Base-by-base conservation (phyloP, 208 protist species). In the Strigomonas culicis region DNA sequence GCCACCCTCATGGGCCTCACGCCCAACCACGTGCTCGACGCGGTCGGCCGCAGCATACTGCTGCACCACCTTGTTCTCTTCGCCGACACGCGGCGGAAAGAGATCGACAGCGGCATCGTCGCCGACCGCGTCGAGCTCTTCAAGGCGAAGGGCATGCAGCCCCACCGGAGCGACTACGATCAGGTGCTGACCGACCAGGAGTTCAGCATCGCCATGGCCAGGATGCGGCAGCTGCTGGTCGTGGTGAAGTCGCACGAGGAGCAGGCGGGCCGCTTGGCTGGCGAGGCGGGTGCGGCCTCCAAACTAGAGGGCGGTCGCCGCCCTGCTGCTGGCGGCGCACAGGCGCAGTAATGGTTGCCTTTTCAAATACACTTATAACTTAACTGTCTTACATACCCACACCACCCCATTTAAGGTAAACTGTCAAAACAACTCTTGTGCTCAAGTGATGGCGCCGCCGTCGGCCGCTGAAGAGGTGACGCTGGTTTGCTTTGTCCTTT, bases 41-140 rank as follows among this genome's bases (percentile, higher is more conserved):
- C 88, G 22, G 75, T 94, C 30, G 88, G 84, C n/a, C 81, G 88
- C 30, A 87, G 82, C 47, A 90, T 94, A 77, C 50, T 94, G 74
- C 77, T 94, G 55, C 88, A 94, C 62, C 88, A 94, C 65, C 71
- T 94, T 39, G 63, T 90, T 27, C 44, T 77, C 44, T 78, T 80
- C 58, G 75, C 82, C 15, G 88, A 90, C 50, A 78, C 67, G 52
- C 84, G 84, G 2, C 65, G 83, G 34, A 70, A 77, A 34, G 82
- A 94, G 59, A 90, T 93, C 52, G 74, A 72, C 58, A 77, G 34
- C 39, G 84, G 84, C 15, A 70, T 62, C 2, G 75, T 89, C 10
- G 76, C 52, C 11, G 61, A 80, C 17, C 74, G 74, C 21, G 73
- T 90, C 31, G 63, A 68, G 44, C 17, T 27, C 27, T 60, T 74